Conservation (phyloP, 192 early-diverging fungal genomes). For the Backusella macrospora region DNA sequence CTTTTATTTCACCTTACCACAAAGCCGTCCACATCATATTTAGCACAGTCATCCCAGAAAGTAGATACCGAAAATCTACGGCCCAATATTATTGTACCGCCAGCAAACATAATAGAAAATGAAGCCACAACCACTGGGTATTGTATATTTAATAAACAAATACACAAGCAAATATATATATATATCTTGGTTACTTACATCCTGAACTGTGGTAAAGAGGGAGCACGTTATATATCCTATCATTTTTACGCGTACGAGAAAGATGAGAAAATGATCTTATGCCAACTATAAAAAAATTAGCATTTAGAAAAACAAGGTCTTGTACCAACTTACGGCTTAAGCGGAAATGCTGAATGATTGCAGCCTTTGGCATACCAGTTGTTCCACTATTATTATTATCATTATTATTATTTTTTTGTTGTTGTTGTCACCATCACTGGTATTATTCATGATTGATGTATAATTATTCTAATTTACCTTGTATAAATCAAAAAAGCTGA, state of each 20-base stretch:
- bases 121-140: slow-evolving; percentile 31
- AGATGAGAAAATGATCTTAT: background rate
- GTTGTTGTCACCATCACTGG: no score
- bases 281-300: background rate
- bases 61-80: slow-evolving; percentile 55
- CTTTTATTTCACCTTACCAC: slow-evolving; percentile 26
- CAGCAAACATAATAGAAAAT: slow-evolving; percentile 32
- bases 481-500: slow-evolving; percentile 46
- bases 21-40: slow-evolving; percentile 46
- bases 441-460: no score
- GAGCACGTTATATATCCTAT: slow-evolving; percentile 59
- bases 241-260: slow-evolving; percentile 10
- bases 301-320: background rate
- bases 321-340: slow-evolving; percentile 32
- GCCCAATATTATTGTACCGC: slow-evolving; percentile 51
- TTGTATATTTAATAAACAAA: background rate
- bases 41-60: slow-evolving; percentile 57
- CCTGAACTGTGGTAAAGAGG: slow-evolving; percentile 69
- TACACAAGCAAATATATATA: background rate
- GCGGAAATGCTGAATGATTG: slow-evolving; percentile 51
- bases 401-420: no score
- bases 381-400: slow-evolving; percentile 51
- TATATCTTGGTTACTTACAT: slow-evolving; percentile 43
- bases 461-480: slow-evolving; percentile 2
- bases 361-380: slow-evolving; percentile 65